Evolutionary conservation across 768 basidiomycete species (phyloP).

Genomic region (Lactarius trivialis): DNA sequence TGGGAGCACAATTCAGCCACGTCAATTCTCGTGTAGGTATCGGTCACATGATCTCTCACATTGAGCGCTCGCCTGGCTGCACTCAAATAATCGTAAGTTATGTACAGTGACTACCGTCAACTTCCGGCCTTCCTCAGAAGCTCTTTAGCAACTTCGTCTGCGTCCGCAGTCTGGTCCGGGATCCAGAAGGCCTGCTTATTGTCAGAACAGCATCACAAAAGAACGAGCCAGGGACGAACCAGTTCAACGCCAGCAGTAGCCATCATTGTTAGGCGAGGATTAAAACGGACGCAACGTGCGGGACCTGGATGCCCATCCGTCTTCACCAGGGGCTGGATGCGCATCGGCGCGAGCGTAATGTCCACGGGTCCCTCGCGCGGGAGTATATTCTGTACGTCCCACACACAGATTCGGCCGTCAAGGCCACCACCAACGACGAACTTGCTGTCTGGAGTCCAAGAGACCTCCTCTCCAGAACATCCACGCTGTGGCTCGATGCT

Average conservation of each 20-base stretch:
- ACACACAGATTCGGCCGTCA: constrained; percentile 78
- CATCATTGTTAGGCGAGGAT: constrained; percentile 86
- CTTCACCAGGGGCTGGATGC: constrained; percentile 43
- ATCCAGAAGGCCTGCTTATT: constrained; percentile 52
- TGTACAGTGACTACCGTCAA: neutral
- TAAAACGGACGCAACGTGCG: constrained; percentile 81
- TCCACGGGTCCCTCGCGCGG: constrained; percentile 47
- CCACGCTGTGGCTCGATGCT: constrained; percentile 69
- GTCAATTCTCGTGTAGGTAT: neutral
- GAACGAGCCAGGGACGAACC: constrained; percentile 39
- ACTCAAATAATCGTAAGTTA: constrained; percentile 3
- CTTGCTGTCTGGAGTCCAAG: constrained; percentile 92
- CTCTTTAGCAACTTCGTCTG: constrained; percentile 65
- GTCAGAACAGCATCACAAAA: neutral
- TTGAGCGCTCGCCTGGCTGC: neutral
- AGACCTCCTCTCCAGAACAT: constrained; percentile 87
- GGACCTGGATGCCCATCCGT: constrained; percentile 82
- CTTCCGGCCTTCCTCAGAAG: constrained; percentile 48
- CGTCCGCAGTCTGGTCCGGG: constrained; percentile 60
- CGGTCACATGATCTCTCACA: constrained; percentile 13
- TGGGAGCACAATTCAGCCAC: neutral
- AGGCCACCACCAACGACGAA: constrained; percentile 80
- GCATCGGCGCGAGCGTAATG: constrained; percentile 44
- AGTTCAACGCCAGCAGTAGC: constrained; percentile 76
- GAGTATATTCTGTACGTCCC: constrained; percentile 74